phyloP scores from a whole-genome alignment of 2,329 filamentous ascomycete species.

The Aureobasidium pullulans region DNA sequence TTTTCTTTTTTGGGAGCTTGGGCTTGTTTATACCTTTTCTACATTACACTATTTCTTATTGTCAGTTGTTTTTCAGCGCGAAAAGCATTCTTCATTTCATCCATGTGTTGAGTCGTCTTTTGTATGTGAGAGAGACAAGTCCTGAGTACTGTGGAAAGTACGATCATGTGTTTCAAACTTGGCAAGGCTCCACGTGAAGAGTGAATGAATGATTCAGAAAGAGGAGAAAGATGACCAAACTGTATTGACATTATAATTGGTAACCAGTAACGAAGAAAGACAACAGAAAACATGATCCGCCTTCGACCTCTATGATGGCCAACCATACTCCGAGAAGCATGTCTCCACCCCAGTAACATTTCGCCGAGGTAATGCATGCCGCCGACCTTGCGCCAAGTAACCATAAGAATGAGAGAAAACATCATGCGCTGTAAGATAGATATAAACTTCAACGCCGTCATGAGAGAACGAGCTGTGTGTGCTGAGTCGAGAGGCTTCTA shows the following conservation, averaged over 20 bases:
- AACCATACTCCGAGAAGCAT: not conserved
- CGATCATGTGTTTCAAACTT: too few species aligned
- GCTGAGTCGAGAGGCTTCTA: not conserved
- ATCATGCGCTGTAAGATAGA: not conserved
- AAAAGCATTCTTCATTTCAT: too few species aligned
- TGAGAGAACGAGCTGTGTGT: not conserved
- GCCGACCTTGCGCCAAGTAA: not conserved
- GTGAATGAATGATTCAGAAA: not conserved
- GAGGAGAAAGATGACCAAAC: not conserved
- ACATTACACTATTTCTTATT: not conserved
- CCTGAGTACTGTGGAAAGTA: too few species aligned
- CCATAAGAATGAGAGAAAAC: not conserved
- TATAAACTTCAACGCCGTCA: not conserved
- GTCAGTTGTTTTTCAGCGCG: too few species aligned
- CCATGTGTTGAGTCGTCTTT: too few species aligned
- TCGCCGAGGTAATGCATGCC: not conserved
- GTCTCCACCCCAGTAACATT: too few species aligned
- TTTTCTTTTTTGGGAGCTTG: not conserved
- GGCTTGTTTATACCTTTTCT: not conserved
- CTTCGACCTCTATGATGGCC: not conserved
- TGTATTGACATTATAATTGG: not conserved
- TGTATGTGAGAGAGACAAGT: too few species aligned
- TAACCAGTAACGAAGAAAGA: not conserved
- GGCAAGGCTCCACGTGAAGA: too few species aligned
- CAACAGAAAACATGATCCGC: not conserved